Percentiles rank a stretch among this genome's conserved stretches.
phyloP scores from a whole-genome alignment of 306 rosid species.

The Citrullus amarus region DNA sequence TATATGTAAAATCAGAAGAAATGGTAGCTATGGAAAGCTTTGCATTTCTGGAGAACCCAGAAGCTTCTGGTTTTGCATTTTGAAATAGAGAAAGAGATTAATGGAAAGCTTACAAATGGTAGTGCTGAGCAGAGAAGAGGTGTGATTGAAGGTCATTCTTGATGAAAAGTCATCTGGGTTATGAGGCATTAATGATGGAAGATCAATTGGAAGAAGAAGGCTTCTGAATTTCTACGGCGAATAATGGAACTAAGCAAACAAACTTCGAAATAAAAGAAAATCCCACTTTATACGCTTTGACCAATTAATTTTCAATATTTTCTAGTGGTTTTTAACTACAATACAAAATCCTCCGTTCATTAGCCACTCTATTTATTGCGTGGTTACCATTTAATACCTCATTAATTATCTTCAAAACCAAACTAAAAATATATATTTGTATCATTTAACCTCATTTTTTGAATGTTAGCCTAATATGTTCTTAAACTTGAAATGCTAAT shows the following conservation, averaged over 20 bases:
- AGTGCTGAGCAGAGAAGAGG: background rate
- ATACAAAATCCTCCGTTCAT: background rate
- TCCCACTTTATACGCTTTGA: conserved; percentile 8
- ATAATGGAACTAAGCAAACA: background rate
- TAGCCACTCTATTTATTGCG: background rate
- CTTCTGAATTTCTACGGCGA: background rate
- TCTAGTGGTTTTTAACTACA: background rate
- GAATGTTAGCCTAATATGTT: too few relatives aligned
- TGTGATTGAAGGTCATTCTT: background rate
- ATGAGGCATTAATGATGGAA: background rate
- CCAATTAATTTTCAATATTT: background rate
- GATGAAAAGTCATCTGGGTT: background rate
- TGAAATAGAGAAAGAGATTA: background rate
- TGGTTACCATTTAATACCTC: background rate
- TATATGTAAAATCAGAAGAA: background rate
- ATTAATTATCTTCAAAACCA: background rate
- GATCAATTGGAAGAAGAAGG: background rate
- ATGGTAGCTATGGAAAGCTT: background rate
- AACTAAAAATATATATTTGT: too few relatives aligned
- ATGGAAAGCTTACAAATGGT: background rate
- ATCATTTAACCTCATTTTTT: too few relatives aligned
- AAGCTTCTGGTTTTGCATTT: background rate
- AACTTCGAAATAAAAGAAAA: background rate
- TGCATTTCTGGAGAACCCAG: background rate
- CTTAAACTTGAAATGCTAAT: too few relatives aligned